These are phyloP conservation scores for Corynascus novoguineensis DNA, from an alignment of 495 filamentous ascomycete genomes.

Conservation along the genomic window DNA sequence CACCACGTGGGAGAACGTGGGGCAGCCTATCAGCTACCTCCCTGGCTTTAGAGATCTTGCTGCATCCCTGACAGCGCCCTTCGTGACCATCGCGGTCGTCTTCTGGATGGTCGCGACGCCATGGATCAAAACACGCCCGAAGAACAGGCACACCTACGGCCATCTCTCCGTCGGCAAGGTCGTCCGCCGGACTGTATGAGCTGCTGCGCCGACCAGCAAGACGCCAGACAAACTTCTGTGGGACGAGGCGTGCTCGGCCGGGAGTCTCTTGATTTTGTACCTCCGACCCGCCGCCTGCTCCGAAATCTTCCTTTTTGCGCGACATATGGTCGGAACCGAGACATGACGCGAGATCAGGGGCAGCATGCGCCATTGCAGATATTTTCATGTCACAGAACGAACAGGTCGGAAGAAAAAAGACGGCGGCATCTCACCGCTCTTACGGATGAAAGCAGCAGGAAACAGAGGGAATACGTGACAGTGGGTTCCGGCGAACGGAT, in stretches of 20 bases:
- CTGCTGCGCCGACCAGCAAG: slow-evolving; percentile 22
- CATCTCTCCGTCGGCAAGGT: slow-evolving; percentile 17
- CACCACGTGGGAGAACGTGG: slow-evolving; percentile 16
- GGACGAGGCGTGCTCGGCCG: slow-evolving; percentile 15
- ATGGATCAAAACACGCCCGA: slow-evolving; percentile 29
- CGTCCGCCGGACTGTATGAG: slow-evolving; percentile 5
- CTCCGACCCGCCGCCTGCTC: background rate
- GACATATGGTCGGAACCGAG: slow-evolving; percentile 17
- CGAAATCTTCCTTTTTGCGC: slow-evolving; percentile 22
- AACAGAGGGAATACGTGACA: background rate
- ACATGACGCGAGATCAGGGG: slow-evolving; percentile 35
- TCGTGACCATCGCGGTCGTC: slow-evolving; percentile 15
- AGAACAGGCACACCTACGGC: slow-evolving; percentile 27
- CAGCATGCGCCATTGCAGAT: slow-evolving; percentile 23
- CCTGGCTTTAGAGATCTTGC: slow-evolving; percentile 26
- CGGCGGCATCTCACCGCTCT: slow-evolving; percentile 36
- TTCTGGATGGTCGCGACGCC: slow-evolving; percentile 17
- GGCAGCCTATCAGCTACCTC: slow-evolving; percentile 13
- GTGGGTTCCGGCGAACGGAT: background rate
- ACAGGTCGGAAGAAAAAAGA: slow-evolving; percentile 35
- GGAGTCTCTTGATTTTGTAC: slow-evolving; percentile 21
- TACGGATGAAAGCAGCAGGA: slow-evolving; percentile 1
- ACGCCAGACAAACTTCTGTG: slow-evolving; percentile 29
- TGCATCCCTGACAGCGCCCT: slow-evolving; percentile 27
- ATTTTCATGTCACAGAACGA: slow-evolving; percentile 27